Base-by-base conservation (phyloP, 1,284 basidiomycete genomes). In the Mycosarcoma maydis region DNA sequence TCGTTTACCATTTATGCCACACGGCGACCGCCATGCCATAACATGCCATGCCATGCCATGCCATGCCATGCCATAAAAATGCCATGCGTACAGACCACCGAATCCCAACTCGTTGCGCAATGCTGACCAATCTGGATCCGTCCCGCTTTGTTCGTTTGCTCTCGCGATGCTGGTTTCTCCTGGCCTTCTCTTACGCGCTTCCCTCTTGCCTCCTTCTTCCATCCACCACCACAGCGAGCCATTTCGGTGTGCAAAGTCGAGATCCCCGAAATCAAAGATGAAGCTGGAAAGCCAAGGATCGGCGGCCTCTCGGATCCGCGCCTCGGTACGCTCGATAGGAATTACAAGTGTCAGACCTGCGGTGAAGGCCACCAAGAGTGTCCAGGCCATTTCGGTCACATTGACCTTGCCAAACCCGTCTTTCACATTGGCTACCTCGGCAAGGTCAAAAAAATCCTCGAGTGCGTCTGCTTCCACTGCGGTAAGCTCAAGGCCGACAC, bases 401-500 rank as follows among this genome's bases (percentile, higher is more conserved):
- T 98, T 78, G 96, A 99, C 85, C 86, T 99, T 75, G 94, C 94
- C 44, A 87, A 92, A 74, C 94, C 95, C 16, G 94, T 97, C 27
- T 98, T 94, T 82, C 95, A 94, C 83, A 92, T 93, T 82, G 94
- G 96, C 48, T 99, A 98, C 85, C 89, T 98, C 78, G 88, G 92
- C 83, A 98, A 98, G 88, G 94, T 98, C 83, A 99, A 99, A 86
- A 98, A 99, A 87, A 97, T 99, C 79, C 85, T 98, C 85, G 96
- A 99, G 86, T 92, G 91, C 84, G 92, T 98, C 76, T 98, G 96
- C 86, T 92, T 94, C 78, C 94, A 95, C 82, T 99, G 96, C 84
- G 96, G 96, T 80, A 96, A 92, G 84, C 87, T 98, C 75, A 98
- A 97, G 86, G 91, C 91, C 72, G 94, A 97, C 85, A 61, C 67